Evolutionary conservation across 164 flowering plant genomes (phyloP).

Genomic region (Macadamia integrifolia): DNA sequence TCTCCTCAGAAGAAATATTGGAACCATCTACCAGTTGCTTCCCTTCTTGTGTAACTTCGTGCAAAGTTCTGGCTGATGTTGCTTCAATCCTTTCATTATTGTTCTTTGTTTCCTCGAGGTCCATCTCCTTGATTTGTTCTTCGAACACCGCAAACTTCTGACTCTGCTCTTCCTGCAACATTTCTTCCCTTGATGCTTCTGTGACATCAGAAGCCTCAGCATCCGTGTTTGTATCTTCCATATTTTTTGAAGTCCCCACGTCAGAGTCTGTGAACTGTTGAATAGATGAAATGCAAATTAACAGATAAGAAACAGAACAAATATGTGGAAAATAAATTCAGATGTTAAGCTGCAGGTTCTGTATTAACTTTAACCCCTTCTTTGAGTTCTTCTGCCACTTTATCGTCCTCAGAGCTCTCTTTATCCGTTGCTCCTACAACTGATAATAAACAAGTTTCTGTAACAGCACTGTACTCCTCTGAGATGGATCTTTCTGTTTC

Average conservation of each 20-base stretch:
- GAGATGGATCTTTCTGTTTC: slow-evolving; percentile 6
- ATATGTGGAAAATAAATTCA: background rate
- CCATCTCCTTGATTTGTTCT: background rate
- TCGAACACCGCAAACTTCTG: slow-evolving; percentile 8
- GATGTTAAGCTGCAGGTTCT: background rate
- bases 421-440: background rate
- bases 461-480: background rate
- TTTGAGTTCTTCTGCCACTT: slow-evolving; percentile 1
- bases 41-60: slow-evolving; percentile 3
- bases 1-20: background rate
- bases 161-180: slow-evolving; percentile 1
- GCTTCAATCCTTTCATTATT: background rate
- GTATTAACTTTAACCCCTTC: slow-evolving; percentile 16
- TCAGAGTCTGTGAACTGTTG: slow-evolving; percentile 18
- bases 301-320: background rate
- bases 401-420: slow-evolving; percentile 18
- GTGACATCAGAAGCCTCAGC: background rate
- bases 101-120: background rate
- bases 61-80: background rate
- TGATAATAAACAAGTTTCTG: background rate
- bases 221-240: slow-evolving; percentile 8
- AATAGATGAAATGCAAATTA: slow-evolving; percentile 1
- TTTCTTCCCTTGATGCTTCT: slow-evolving; percentile 15
- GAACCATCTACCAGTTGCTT: background rate
- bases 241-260: slow-evolving; percentile 5